These are phyloP conservation scores for Rutstroemia sp. DNA, from an alignment of 2,329 filamentous ascomycete species.

Conservation along the genomic window DNA sequence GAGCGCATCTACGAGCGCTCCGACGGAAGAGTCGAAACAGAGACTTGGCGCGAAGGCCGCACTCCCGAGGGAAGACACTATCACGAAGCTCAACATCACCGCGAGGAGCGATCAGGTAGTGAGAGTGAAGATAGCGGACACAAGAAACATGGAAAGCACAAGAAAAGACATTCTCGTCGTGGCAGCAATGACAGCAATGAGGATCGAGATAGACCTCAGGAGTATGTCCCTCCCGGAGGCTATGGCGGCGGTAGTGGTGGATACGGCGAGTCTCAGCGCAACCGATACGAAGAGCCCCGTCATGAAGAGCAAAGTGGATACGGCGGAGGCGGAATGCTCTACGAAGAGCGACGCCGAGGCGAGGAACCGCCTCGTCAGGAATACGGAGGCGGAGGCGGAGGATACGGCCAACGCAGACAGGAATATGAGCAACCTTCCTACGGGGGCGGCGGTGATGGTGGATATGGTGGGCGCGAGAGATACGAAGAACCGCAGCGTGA, in stretches of 20 bases:
- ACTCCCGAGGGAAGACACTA: slow-evolving; percentile 18
- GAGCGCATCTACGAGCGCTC: slow-evolving; percentile 42
- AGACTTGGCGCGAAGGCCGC: slow-evolving; percentile 18
- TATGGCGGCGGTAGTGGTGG: slow-evolving; percentile 3
- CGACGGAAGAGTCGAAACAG: slow-evolving; percentile 25
- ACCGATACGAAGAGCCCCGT: not conserved
- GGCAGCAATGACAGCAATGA: slow-evolving; percentile 13
- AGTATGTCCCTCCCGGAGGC: slow-evolving; percentile 13
- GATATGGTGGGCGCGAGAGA: not conserved
- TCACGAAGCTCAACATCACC: slow-evolving; percentile 13
- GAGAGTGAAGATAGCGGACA: slow-evolving; percentile 25
- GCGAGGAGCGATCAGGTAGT: slow-evolving; percentile 23
- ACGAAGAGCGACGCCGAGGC: slow-evolving; percentile 3
- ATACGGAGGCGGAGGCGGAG: not conserved
- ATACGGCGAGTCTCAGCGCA: not conserved
- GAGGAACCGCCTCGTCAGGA: not conserved
- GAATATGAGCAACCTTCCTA: not conserved
- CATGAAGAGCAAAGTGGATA: slow-evolving; percentile 6
- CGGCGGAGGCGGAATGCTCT: too few species aligned
- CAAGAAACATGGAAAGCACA: slow-evolving; percentile 25
- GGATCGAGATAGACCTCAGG: slow-evolving; percentile 12
- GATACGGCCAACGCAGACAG: slow-evolving; percentile 4
- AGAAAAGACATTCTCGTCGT: slow-evolving; percentile 22
- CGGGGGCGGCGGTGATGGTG: not conserved
- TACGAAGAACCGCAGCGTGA: not conserved